phyloP scores from a whole-genome alignment of 164 flowering plant species.

The Tetracentron sinense region DNA sequence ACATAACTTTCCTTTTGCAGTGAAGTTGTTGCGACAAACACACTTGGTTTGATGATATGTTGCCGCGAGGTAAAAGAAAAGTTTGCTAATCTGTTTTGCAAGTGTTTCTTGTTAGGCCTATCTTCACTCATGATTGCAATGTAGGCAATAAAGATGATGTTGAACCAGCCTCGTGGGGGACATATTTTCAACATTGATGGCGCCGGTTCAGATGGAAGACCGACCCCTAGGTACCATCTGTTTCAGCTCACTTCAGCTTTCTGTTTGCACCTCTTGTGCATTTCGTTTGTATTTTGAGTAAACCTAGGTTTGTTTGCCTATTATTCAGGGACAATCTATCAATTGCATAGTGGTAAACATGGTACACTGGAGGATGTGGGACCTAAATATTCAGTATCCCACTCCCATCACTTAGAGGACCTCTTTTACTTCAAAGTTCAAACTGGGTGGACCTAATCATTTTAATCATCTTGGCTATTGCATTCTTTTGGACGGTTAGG shows the following conservation, averaged over 20 bases:
- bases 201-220: conserved; percentile 99
- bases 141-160: conserved; percentile 93
- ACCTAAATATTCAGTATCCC: too few relatives aligned
- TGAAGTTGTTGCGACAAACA: conserved; percentile 90
- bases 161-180: conserved; percentile 79
- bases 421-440: neutral
- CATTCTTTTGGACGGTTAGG: neutral
- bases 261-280: too few relatives aligned
- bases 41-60: conserved; percentile 95
- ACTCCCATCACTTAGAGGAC: neutral
- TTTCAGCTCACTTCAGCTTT: conserved; percentile 4
- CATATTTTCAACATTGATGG: conserved; percentile 97
- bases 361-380: neutral
- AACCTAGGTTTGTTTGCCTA: neutral
- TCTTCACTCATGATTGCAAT: conserved; percentile 11
- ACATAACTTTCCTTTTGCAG: conserved; percentile 34
- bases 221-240: conserved; percentile 72
- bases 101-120: neutral
- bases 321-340: neutral
- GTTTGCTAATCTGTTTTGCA: conserved; percentile 6
- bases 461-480: neutral
- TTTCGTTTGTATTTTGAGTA: too few relatives aligned
- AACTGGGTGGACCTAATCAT: neutral
- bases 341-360: neutral
- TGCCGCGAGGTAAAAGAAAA: conserved; percentile 89